Evolutionary conservation across 306 rosid species (phyloP), one percentile per base, ranked within the genome.

Genomic region (Ammopiptanthus mongolicus): DNA sequence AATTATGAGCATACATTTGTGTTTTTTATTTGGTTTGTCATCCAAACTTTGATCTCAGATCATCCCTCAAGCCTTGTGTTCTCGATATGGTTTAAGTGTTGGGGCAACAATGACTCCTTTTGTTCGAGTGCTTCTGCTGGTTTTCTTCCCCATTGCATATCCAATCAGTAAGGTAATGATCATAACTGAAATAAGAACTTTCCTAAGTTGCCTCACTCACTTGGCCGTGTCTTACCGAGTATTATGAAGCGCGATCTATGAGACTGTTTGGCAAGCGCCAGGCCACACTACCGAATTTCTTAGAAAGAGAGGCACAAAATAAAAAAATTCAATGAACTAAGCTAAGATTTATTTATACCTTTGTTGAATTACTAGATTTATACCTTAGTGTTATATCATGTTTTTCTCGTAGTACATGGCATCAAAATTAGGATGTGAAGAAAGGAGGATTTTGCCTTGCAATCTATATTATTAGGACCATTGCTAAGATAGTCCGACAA

Each of bases 141-240:
- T 87, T 74, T 85, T 84, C 85, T 79, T 84, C 74, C 94, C 97
- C 28, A 8, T 91, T 59, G 68, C 97, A 77, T 86, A 81, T 77
- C 92, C 97, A 55, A 73, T 86, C 78, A 84, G 91, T 59, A 91
- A 87, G 92, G 97, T 91, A 76, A 55, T 89, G 73, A 55, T 41
- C 68, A 23, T n/a, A n/a, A n/a, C n/a, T n/a, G n/a, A n/a, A n/a
- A n/a, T n/a, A n/a, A n/a, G n/a, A n/a, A n/a, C n/a, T n/a, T n/a
- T n/a, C n/a, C n/a, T n/a, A n/a, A n/a, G n/a, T n/a, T n/a, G n/a
- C n/a, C n/a, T n/a, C n/a, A n/a, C n/a, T n/a, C n/a, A n/a, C n/a
- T n/a, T n/a, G n/a, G n/a, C n/a, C n/a, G n/a, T n/a, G n/a, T n/a
- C n/a, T n/a, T n/a, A n/a, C n/a, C n/a, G n/a, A n/a, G n/a, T n/a